These are phyloP conservation scores for Bipolaris gigantea DNA, from an alignment of 2,329 filamentous ascomycete species.

Conservation along the genomic window DNA sequence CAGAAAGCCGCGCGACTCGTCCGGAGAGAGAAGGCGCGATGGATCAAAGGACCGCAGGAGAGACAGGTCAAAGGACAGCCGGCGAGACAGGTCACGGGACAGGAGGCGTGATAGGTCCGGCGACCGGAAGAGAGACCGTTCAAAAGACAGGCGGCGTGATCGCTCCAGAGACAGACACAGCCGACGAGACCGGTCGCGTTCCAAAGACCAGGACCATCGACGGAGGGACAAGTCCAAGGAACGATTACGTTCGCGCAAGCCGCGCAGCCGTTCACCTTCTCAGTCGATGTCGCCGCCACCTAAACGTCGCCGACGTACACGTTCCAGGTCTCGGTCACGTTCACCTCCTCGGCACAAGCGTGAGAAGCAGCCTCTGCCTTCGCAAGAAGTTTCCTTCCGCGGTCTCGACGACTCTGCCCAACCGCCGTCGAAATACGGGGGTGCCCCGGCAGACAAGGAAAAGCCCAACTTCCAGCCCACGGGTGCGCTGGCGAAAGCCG, in stretches of 20 bases:
- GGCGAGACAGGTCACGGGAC: conserved; percentile 18
- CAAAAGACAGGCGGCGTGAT: conserved; percentile 20
- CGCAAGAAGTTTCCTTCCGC: conserved; percentile 52
- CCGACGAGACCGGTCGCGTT: conserved; percentile 19
- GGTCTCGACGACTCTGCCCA: conserved; percentile 37
- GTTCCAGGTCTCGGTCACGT: conserved; percentile 38
- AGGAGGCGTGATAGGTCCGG: conserved; percentile 22
- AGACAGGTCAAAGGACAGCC: conserved; percentile 19
- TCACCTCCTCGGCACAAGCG: conserved; percentile 49
- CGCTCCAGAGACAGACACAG: conserved; percentile 21
- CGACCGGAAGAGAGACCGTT: conserved; percentile 15
- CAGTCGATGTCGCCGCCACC: conserved; percentile 31
- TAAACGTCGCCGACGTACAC: conserved; percentile 41
- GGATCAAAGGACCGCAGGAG: conserved; percentile 14
- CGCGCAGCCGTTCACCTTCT: conserved; percentile 31
- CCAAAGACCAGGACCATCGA: conserved; percentile 22
- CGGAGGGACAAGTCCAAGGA: conserved; percentile 19
- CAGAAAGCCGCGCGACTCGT: conserved; percentile 24
- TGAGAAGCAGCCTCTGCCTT: conserved; percentile 49
- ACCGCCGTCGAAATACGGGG: conserved; percentile 37
- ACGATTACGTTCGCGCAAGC: conserved; percentile 24
- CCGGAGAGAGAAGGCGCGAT: conserved; percentile 19
- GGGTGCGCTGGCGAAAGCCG: conserved; percentile 82
- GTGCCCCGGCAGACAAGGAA: conserved; percentile 64
- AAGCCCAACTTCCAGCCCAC: conserved; percentile 84